Base-by-base conservation (phyloP, 1,139 yeast species). In the Eremothecium gossypii region DNA sequence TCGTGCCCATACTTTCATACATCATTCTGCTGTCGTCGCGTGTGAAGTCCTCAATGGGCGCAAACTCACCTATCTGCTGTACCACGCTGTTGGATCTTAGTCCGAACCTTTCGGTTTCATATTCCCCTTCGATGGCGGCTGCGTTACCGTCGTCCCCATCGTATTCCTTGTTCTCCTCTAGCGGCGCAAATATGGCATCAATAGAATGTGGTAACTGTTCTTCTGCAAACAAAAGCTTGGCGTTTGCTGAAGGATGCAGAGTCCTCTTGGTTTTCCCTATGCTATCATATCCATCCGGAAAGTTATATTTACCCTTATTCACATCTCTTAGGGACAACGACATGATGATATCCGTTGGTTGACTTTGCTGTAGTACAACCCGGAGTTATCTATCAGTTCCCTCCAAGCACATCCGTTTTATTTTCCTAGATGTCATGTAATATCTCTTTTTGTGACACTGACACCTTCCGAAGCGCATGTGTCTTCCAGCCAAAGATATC, bases 181-280 rank as follows among this genome's bases (percentile, higher is more conserved):
- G 29, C 5, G 34, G 39, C n/a, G 41, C 33, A 27, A 39, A 41
- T n/a, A 41, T 20, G 8, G 39, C 43, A n/a, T 10, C 39, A 23
- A 31, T 39, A 23, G 39, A 38, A 12, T 36, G 17, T 43, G 37
- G 31, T 33, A 41, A 14, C 17, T 39, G 43, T 9, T 44, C 46
- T 8, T 45, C 40, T 6, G 45, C 48, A 23, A 46, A 45, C 45
- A 46, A 42, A 10, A 17, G 39, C 14, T 13, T 36, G 12, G 39
- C 39, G 8, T 36, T 36, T 4, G 36, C 39, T 28, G 39, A 27
- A 6, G 35, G 37, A 34, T 34, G 37, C 27, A 6, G 27, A 23
- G 37, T 23, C 6, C 37, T 3, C 14, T 34, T 34, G 29, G 29
- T 34, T 23, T 34, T 34, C 12, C 14, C 37, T n/a, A 34, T 10